These are phyloP conservation scores for Scutellaria baicalensis DNA, from an alignment of 257 asterid species.

Conservation along the genomic window DNA sequence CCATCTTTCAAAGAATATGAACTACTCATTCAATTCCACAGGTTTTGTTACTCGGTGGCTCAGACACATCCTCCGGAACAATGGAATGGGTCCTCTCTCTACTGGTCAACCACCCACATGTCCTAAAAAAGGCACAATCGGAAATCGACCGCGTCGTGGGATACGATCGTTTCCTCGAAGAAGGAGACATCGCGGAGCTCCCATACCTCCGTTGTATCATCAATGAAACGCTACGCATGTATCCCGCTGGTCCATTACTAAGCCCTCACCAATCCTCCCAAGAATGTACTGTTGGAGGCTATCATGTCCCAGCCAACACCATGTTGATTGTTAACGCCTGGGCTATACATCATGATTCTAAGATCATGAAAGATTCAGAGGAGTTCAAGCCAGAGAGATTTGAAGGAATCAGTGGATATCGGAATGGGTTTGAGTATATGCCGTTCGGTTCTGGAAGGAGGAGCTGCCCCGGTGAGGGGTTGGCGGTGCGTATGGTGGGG, in stretches of 20 bases:
- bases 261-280: conserved; percentile 29
- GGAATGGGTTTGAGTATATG: conserved; percentile 7
- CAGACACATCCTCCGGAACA: conserved; percentile 32
- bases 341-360: conserved; percentile 27
- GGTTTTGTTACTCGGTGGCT: conserved; percentile 36
- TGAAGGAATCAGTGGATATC: background rate
- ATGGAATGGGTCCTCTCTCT: conserved; percentile 42
- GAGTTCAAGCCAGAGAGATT: conserved; percentile 32
- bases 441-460: conserved; percentile 39
- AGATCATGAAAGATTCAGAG: conserved; percentile 10
- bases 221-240: conserved; percentile 27
- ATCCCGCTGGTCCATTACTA: conserved; percentile 30
- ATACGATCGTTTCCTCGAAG: conserved; percentile 10
- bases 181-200: conserved; percentile 23
- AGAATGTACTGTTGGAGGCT: conserved; percentile 19
- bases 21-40: background rate
- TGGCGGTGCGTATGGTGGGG: conserved; percentile 12
- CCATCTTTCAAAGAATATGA: too few species aligned
- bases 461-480: conserved; percentile 25
- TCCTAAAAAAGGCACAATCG: background rate
- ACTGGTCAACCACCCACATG: conserved; percentile 27
- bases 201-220: conserved; percentile 27
- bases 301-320: conserved; percentile 9
- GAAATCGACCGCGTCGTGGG: conserved; percentile 23
- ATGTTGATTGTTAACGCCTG: conserved; percentile 30